Base-by-base conservation (phyloP, 2,329 filamentous ascomycete species). In the Epichloe elymi region DNA sequence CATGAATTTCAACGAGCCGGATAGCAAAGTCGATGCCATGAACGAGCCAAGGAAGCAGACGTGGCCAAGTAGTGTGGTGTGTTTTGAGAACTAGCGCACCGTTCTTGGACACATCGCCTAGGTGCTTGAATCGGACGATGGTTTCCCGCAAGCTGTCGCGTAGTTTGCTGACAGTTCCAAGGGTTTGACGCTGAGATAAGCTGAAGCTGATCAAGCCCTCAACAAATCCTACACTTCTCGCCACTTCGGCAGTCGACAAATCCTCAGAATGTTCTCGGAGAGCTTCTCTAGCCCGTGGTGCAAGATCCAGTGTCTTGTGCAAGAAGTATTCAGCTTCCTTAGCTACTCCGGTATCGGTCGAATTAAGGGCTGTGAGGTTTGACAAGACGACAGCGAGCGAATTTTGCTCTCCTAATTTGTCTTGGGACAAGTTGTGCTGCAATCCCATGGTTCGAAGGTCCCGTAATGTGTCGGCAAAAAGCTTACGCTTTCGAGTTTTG, bases 401-500 rank as follows among this genome's bases (percentile, higher is more conserved):
- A 30, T 78, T 74, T 65, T 98, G 93, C 49, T 80, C 80, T 39
- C 78, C 76, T 17, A 97, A 73, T 42, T 84, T 74, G 61, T 86
- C 81, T 14, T 81, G 82, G 56, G 85, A 82, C 15, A 95, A 73
- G 62, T 95, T 96, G 49, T 83, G 82, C 59, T 84, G 85, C 59
- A 98, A 79, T 4, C 93, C 93, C 91, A 98, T 97, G 52, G 84
- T 79, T 37, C 88, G 82, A 30, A 96, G 71, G 20, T 83, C 80
- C 61, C 87, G 90, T 56, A 98, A 71, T 0, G 86, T 90, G 58
- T 97, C 91, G 1, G 88, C 86, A 59, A 95, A 95, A 14, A 97
- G 76, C 59, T 89, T 90, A 42, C 88, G 82, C 69, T 98, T 98
- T 59, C 88, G 80, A 3, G 81, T 82, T 72, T 96, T 97, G 58